Evolutionary conservation across 768 basidiomycete genomes (phyloP).

Genomic region (Lyophyllum decastes): DNA sequence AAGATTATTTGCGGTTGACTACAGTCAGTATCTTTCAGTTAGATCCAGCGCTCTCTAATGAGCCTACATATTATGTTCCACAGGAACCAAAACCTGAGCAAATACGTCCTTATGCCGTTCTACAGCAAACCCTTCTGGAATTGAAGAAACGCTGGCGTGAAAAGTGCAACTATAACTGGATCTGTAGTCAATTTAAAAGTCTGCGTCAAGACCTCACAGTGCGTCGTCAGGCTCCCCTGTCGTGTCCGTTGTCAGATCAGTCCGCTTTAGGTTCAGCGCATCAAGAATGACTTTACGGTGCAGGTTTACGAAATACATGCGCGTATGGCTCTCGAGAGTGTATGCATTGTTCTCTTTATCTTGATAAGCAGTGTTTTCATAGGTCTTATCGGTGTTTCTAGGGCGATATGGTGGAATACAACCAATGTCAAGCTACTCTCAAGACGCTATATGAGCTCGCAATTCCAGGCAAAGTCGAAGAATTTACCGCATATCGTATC

Average conservation of each 20-base stretch:
- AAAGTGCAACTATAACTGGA: conserved; percentile 79
- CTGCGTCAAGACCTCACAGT: conserved; percentile 97
- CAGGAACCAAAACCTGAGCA: conserved; percentile 95
- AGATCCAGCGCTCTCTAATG: background rate
- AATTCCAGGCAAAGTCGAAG: conserved; percentile 88
- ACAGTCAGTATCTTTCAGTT: conserved; percentile 51
- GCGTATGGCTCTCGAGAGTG: conserved; percentile 92
- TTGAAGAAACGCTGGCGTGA: conserved; percentile 89
- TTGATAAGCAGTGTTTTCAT: conserved; percentile 11
- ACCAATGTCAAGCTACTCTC: conserved; percentile 93
- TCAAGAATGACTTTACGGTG: conserved; percentile 98
- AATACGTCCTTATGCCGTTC: conserved; percentile 84
- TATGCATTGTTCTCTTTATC: conserved; percentile 30
- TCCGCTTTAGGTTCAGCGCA: conserved; percentile 83
- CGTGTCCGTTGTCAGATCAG: conserved; percentile 23
- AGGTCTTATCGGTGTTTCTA: conserved; percentile 31
- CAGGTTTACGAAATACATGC: conserved; percentile 98
- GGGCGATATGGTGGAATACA: conserved; percentile 99
- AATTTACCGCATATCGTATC: conserved; percentile 97
- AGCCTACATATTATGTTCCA: conserved; percentile 1
- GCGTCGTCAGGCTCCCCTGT: conserved; percentile 36
- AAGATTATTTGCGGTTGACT: conserved; percentile 93
- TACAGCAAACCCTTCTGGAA: conserved; percentile 82
- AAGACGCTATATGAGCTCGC: conserved; percentile 92
- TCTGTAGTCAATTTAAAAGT: conserved; percentile 98